A percentile compares a stretch with the other conserved stretches of the same genome.
These are phyloP conservation scores for Wickerhamomyces sp. DNA, from an alignment of 1,139 yeast genomes.

Conservation along the genomic window DNA sequence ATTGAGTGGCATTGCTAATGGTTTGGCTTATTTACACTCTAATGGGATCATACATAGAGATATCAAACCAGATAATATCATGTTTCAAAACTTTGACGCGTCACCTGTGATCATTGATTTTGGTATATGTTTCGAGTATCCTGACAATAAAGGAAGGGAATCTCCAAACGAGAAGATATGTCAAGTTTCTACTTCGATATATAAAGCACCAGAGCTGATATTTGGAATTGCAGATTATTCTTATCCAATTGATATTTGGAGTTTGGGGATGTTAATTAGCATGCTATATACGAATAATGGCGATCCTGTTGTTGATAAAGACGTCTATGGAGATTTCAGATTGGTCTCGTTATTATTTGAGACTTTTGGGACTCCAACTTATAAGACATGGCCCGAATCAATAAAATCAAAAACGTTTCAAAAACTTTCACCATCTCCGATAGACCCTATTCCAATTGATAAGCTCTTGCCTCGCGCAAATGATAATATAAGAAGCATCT, in stretches of 20 bases:
- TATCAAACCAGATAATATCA: conserved; percentile 73
- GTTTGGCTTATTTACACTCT: conserved; percentile 46
- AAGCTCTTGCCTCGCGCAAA: conserved; percentile 33
- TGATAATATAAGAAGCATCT: conserved; percentile 15
- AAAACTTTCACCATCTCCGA: conserved; percentile 31
- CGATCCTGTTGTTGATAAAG: conserved; percentile 33
- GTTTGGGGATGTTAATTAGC: conserved; percentile 65
- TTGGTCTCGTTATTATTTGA: conserved; percentile 58
- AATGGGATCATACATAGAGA: conserved; percentile 81
- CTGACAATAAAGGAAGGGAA: conserved; percentile 40
- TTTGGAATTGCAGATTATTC: conserved; percentile 64
- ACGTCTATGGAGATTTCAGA: conserved; percentile 54
- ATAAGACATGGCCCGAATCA: conserved; percentile 44
- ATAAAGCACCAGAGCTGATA: conserved; percentile 81
- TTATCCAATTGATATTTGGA: conserved; percentile 73
- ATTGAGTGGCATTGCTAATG: conserved; percentile 40
- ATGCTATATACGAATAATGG: conserved; percentile 48
- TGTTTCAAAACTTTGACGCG: conserved; percentile 35
- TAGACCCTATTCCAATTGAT: conserved; percentile 27
- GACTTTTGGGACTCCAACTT: conserved; percentile 65
- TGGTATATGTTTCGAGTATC: conserved; percentile 61
- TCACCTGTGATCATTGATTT: conserved; percentile 62
- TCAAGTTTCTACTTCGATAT: conserved; percentile 74
- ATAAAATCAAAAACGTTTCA: conserved; percentile 34
- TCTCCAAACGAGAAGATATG: conserved; percentile 43